Evolutionary conservation across 306 rosid species (phyloP), one percentile per base, ranked within the genome.

Genomic region (Ormosia semicastrata): DNA sequence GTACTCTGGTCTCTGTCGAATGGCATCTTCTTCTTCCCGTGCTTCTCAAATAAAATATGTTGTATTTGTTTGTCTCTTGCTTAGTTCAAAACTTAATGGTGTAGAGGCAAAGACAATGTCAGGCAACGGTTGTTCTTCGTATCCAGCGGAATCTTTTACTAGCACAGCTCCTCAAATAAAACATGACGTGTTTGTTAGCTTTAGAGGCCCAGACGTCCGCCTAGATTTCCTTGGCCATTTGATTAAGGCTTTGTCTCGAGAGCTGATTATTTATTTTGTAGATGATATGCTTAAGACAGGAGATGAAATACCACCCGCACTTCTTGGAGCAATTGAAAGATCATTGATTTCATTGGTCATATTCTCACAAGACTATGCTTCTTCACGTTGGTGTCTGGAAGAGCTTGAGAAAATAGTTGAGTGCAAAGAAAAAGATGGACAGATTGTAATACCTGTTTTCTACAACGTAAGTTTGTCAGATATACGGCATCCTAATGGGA

Each of bases 381-480:
- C 54, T 66, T 82, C 85, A 3, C 5, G 0, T 8, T 73, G 84
- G 80, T 81, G 85, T 54, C 54, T 81, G 69, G 46, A 11, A 2
- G 84, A 84, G 29, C 64, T 84, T 7, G 84, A 8, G 65, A 81
- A 73, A 12, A 72, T 81, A 13, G 5, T 81, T 9, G 69, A 81
- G 7, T 73, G 80, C 10, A 73, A 66, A 15, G 18, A 6, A 10
- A 54, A 43, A 9, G 0, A 73, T 30, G 80, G 75, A 1, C 78
- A 43, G 6, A 30, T 63, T 37, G 58, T 81, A 0, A 0, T 81
- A 0, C 80, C 84, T 6, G 37, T 81, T 43, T 81, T 84, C 66
- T 84, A 73, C 50, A 37, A 24, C 1, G 73, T 84, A 3, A 33
- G 49, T 7, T 81, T 84, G 0, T 18, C 77, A 4, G 14, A 79